phyloP scores from a whole-genome alignment of 1,284 basidiomycete genomes.

The Ustilago curta region DNA sequence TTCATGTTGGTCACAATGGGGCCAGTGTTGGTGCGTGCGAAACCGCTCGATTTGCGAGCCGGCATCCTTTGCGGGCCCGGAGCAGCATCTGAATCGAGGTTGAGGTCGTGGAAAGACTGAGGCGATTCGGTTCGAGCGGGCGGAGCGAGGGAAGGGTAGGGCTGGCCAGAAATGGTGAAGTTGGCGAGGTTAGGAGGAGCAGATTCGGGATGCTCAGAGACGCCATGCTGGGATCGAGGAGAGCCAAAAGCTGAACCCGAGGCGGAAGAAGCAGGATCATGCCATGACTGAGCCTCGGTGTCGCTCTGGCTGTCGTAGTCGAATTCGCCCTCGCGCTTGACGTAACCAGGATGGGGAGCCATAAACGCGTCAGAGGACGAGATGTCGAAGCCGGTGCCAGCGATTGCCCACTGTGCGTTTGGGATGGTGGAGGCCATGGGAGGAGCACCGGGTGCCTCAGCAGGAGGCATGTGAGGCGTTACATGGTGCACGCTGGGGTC shows the following conservation, averaged over 20 bases:
- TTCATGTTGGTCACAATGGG: conserved; percentile 56
- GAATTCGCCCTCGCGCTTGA: conserved; percentile 38
- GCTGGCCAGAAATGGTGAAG: conserved; percentile 30
- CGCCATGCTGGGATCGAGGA: conserved; percentile 34
- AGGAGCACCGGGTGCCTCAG: conserved; percentile 8
- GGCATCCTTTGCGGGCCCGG: conserved; percentile 35
- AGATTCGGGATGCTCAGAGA: conserved; percentile 29
- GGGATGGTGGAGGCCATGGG: conserved; percentile 22
- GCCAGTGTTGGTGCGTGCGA: conserved; percentile 50
- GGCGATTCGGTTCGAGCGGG: conserved; percentile 50
- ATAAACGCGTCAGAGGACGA: conserved; percentile 20
- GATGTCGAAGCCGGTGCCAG: conserved; percentile 28
- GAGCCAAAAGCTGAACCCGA: conserved; percentile 35
- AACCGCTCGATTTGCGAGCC: conserved; percentile 42
- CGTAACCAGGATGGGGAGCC: conserved; percentile 29
- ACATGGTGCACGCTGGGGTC: conserved; percentile 27
- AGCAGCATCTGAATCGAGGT: conserved; percentile 37
- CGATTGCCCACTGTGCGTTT: conserved; percentile 33
- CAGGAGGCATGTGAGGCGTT: conserved; percentile 23
- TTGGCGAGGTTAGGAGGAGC: conserved; percentile 39
- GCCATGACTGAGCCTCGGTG: conserved; percentile 42
- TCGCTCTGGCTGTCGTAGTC: conserved; percentile 54
- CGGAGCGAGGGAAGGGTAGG: conserved; percentile 19
- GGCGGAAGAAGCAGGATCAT: conserved; percentile 34
- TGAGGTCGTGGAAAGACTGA: conserved; percentile 38